A percentile compares a stretch with the other conserved stretches of the same genome.
phyloP scores from a whole-genome alignment of 1,284 basidiomycete species.

The Leccinum solheimii region DNA sequence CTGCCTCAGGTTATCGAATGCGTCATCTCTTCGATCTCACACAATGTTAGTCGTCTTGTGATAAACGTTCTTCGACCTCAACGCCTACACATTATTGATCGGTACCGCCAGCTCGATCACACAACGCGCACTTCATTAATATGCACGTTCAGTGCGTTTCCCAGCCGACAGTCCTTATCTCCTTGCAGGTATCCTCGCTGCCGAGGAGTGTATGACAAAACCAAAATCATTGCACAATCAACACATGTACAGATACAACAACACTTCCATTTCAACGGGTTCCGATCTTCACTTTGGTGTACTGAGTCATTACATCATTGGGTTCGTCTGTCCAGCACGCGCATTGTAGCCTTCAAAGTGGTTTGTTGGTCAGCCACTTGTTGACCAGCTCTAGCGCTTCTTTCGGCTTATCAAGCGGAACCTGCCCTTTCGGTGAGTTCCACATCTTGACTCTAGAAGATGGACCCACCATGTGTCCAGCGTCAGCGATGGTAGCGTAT shows the following conservation, averaged over 20 bases:
- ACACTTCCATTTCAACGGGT: not conserved
- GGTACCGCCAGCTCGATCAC: not conserved
- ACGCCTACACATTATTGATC: constrained; percentile 13
- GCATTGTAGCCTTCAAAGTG: constrained; percentile 19
- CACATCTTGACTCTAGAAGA: not conserved
- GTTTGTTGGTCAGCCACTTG: constrained; percentile 46
- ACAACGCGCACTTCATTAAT: not conserved
- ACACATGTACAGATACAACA: not conserved
- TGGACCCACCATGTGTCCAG: constrained; percentile 46
- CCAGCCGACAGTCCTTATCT: not conserved
- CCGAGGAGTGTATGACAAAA: not conserved
- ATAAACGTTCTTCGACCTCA: constrained; percentile 6
- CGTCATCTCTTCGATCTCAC: constrained; percentile 3
- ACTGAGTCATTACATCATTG: not conserved
- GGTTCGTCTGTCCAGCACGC: not conserved
- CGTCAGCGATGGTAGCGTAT: constrained; percentile 57
- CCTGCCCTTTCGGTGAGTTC: constrained; percentile 34
- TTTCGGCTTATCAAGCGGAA: constrained; percentile 58
- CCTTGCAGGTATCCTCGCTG: not conserved
- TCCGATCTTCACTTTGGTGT: not conserved
- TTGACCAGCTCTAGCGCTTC: constrained; percentile 51
- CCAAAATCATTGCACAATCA: not conserved
- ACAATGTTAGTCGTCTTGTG: not conserved
- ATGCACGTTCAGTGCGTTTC: not conserved
- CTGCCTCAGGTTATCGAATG: constrained; percentile 1